Base-by-base conservation (phyloP, 1,139 yeast species). In the Hansenula anomala region DNA sequence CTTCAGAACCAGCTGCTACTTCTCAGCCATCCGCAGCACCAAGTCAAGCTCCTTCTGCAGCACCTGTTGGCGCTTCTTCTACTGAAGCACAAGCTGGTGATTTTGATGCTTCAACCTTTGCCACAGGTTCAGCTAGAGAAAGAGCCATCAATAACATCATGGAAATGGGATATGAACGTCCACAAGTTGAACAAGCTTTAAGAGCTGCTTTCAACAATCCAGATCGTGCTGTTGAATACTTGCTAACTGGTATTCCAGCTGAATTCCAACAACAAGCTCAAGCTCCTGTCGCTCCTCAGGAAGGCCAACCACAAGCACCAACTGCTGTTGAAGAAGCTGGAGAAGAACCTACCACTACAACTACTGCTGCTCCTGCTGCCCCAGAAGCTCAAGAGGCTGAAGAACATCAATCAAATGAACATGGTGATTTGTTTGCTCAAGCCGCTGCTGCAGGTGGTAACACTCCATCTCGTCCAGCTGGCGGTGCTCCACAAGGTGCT, bases 141-240 rank as follows among this genome's bases (percentile, higher is more conserved):
- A 60, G 61, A 30, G 67, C 73, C 38, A 77, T 92, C 44, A 75
- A 71, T 48, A 84, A 84, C 57, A 88, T 92, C 59, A 78, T 89
- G 81, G 97, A 88, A 54, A 89, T 92, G 97, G 98, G 98, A 13
- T 94, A 88, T 60, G 89, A 85, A 38, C 79, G 96, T 53, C 73
- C 78, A 7, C 87, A 87, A 59, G 97, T 88, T 23, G 95, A 88
- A 63, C 75, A 79, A 31, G 98, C 99, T 0, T 71, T 92, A 60
- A 78, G 95, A 55, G 96, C 97, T 15, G 97, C 98, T 0, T 92
- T 81, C 66, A 92, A 92, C 64, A 90, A 92, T 64, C 98, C 99
- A 20, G 97, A 92, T 58, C 80, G 98, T 56, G 99, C 99, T 0
- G 97, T 90, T 7, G 98, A 94, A 60, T 90, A 92, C 60, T 71